Percentiles rank a stretch among this genome's conserved stretches.
phyloP scores from a whole-genome alignment of 2,329 filamentous ascomycete genomes.

The Tolypocladium ovalisporum region DNA sequence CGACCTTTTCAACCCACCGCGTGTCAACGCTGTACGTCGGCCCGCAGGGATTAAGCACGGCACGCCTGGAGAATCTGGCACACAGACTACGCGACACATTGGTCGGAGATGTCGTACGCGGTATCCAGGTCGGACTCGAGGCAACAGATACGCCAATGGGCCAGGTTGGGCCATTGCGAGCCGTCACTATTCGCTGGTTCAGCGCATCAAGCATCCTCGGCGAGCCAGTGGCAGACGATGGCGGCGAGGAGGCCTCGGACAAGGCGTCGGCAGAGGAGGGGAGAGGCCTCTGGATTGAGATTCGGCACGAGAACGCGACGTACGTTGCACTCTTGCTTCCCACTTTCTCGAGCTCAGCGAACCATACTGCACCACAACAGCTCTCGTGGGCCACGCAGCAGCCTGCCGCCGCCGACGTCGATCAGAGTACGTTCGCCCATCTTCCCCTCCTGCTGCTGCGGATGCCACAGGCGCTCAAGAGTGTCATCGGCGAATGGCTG shows the following conservation, averaged over 20 bases:
- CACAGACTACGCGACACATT: slow-evolving; percentile 41
- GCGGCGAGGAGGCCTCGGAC: slow-evolving; percentile 6
- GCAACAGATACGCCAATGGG: slow-evolving; percentile 27
- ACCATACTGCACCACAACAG: slow-evolving; percentile 3
- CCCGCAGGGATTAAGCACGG: slow-evolving; percentile 21
- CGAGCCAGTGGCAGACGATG: slow-evolving; percentile 11
- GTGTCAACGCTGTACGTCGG: slow-evolving; percentile 43
- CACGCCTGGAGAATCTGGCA: slow-evolving; percentile 31
- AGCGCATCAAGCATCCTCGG: slow-evolving; percentile 19
- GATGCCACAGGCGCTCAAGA: slow-evolving; percentile 42
- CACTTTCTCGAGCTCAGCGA: slow-evolving; percentile 9
- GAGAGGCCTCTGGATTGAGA: slow-evolving; percentile 31
- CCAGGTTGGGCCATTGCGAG: slow-evolving; percentile 31
- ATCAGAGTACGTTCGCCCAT: slow-evolving; percentile 26
- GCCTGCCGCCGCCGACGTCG: slow-evolving; percentile 1
- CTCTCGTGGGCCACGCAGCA: slow-evolving; percentile 9
- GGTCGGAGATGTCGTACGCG: slow-evolving; percentile 49
- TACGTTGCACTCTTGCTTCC: slow-evolving; percentile 43
- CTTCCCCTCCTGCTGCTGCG: slow-evolving; percentile 43
- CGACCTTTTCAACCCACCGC: slow-evolving; percentile 45
- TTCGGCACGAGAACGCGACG: slow-evolving; percentile 41
- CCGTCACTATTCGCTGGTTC: slow-evolving; percentile 38
- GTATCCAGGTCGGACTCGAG: slow-evolving; percentile 41
- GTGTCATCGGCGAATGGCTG: slow-evolving; percentile 39
- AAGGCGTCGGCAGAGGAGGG: slow-evolving; percentile 12